Base-by-base conservation (phyloP, 345 rosid species). In the Euphorbia tirucalli region DNA sequence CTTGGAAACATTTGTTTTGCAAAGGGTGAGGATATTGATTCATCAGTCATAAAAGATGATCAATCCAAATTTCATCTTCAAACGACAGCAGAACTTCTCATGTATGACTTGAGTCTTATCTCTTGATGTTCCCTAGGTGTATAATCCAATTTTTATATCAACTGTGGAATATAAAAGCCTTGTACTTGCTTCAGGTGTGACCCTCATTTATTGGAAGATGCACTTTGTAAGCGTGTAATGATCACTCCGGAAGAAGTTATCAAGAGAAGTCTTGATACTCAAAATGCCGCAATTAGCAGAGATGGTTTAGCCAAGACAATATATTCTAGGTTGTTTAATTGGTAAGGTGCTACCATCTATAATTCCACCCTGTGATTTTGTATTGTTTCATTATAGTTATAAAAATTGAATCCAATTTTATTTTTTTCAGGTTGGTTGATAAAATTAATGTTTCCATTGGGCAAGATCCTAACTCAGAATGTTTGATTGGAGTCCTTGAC, bases 301-400 rank as follows among this genome's bases (percentile, higher is more conserved):
- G 98, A 93, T 81, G 94, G 96, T 75, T 84, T 93, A 70, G 98
- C 98, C 67, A 93, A 90, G 85, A 88, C 96, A 50, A 82, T 91
- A 83, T 93, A 93, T 81, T 84, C 97, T 72, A 82, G 87, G 52
- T 85, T 93, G 75, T 93, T 93, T 83, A 86, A 91, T 67, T 93
- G 98, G 98, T 91, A 78, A 79, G 72, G 28, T 75, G 30, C 72
- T 62, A 52, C 6, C 41, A 55, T 71, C 65, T 66, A 54, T 49
- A 62, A 60, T 32, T 55, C 32, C 44, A 41, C n/a, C n/a, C 44
- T 41, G 44, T 22, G 69, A 54, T 66, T 71, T 21, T 37, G 31
- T 63, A 43, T 57, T 55, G 13, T 56, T 19, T n/a, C n/a, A n/a
- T n/a, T n/a, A n/a, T n/a, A n/a, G n/a, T n/a, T n/a, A n/a, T n/a